Base-by-base conservation (phyloP, 768 basidiomycete species). In the Sutorius australiensis region DNA sequence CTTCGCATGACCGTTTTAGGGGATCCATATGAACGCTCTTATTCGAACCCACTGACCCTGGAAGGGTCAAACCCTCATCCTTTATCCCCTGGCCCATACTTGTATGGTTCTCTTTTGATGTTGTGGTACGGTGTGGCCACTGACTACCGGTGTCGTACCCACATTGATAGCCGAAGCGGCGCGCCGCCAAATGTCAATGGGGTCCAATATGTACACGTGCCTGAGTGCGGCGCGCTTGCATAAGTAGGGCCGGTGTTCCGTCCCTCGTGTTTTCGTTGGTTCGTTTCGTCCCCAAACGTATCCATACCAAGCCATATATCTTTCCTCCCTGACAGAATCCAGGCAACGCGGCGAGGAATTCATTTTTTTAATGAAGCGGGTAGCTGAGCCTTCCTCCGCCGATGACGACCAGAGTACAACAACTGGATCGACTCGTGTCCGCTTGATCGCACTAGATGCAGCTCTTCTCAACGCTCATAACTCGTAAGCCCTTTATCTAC, bases 201-300 rank as follows among this genome's bases (percentile, higher is more conserved):
- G 33, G 19, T 16, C 17, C n/a, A 6, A 30, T 16, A n/a, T n/a
- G n/a, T 14, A 28, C 50, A 17, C 39, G 61, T 60, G 17, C 61
- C 61, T 63, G 57, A 38, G 7, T 32, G 36, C 51, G 36, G 46
- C 59, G 47, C 24, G 21, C 38, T 33, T 30, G 33, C 36, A 30
- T 6, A 40, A 9, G 30, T 9, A 40, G 16, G 30, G 33, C 4
- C 32, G 45, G 30, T 9, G 27, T 19, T n/a, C 37, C 19, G 42
- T 27, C 33, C 40, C 39, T 46, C 14, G 28, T 11, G 38, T 9
- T 33, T 28, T 32, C n/a, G 9, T 6, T 33, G 45, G 55, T 51
- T 54, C 40, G 58, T 56, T 63, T 61, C 54, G 51, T n/a, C 32
- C 6, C 30, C 45, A 19, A n/a, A 17, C 8, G 21, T n/a, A 16